phyloP scores from a whole-genome alignment of 2,329 filamentous ascomycete species.

The Aspergillus ochraceus region DNA sequence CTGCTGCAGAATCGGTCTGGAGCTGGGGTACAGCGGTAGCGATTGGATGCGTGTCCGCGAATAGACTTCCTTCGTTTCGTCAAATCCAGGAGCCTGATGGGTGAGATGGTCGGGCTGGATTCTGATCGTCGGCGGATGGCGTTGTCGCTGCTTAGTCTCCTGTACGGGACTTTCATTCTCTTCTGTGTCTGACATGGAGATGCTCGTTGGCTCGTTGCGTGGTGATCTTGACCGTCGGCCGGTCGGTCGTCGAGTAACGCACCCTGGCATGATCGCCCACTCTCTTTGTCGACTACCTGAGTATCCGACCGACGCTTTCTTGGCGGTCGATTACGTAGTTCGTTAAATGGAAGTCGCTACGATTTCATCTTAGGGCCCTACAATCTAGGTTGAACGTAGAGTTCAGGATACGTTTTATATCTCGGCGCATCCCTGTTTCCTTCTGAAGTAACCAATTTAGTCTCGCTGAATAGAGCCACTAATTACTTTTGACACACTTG shows the following conservation, averaged over 20 bases:
- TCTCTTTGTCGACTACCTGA: neutral
- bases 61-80: neutral
- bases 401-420: neutral
- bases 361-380: too few relatives aligned
- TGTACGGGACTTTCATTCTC: too few relatives aligned
- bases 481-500: too few relatives aligned
- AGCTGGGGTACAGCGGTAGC: neutral
- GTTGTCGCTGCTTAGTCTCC: neutral
- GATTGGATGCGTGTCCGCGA: neutral
- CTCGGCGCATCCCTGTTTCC: neutral
- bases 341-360: neutral
- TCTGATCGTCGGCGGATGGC: conserved; percentile 5
- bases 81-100: neutral
- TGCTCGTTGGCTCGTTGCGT: neutral
- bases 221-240: neutral
- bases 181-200: neutral
- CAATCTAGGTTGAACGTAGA: neutral
- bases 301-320: too few relatives aligned
- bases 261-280: neutral
- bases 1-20: neutral
- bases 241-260: neutral
- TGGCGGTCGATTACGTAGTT: neutral
- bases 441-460: too few relatives aligned
- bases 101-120: conserved; percentile 8
- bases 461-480: too few relatives aligned